Evolutionary conservation across 805 yeast genomes (phyloP), one percentile per base, ranked within the genome.

Genomic region (Sugiyamaella marilandica): DNA sequence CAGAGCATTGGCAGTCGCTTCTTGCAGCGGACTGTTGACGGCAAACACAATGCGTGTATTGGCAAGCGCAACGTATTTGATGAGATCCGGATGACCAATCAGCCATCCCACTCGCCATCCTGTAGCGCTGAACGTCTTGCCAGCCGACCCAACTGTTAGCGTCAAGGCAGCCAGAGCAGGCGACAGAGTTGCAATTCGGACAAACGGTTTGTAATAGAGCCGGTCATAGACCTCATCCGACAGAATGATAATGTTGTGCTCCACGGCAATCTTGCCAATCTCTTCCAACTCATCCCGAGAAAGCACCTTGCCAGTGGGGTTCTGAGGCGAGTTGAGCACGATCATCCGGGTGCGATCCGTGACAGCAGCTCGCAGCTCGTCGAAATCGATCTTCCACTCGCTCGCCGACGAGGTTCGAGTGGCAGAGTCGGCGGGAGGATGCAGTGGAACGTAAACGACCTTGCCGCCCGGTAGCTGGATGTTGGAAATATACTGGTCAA

Each of bases 31-130:
- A 14, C 95, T 82, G 44, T 96, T 96, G 1, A 90, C 80, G 9
- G 92, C 76, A 70, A 94, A 94, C 65, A 96, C 89, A 62, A 94
- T 92, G 70, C 99, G 80, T 1, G 97, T 89, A 70, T 94, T 97
- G 0, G 98, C 98, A 24, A 86, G 79, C 5, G 89, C 77, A 4
- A 84, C 95, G 65, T 87, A 88, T 59, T 85, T 82, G 62, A 94
- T 75, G 59, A 91, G 74, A 31, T 85, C 87, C n/a, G 86, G 76
- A 50, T 87, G 84, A 5, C 97, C 98, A 56, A 91, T 83, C 36
- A 92, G 78, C 95, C 96, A 94, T 51, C 99, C 99, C 50, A 94
- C 80, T 75, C 99, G 84, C 97, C 98, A 94, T 50, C 99, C 99
- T 10, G 99, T 94, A 43, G 96, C 96, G n/a, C 97, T 96, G 73